These are phyloP conservation scores for Piloderma croceum DNA, from an alignment of 768 basidiomycete species.

Conservation along the genomic window DNA sequence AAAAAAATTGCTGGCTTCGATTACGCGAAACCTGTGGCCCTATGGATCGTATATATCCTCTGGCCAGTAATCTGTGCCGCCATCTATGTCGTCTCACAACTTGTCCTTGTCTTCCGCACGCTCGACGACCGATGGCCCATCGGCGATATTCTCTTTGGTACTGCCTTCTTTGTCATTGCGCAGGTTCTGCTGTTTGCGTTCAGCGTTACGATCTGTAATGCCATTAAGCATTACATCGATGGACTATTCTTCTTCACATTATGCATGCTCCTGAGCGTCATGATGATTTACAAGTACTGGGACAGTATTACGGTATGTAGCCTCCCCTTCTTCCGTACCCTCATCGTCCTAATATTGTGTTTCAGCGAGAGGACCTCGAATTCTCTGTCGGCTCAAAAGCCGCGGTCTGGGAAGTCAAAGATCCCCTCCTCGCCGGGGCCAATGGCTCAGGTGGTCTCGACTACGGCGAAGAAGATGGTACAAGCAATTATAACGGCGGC, in stretches of 20 bases:
- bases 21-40: conserved; percentile 41
- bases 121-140: conserved; percentile 65
- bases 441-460: conserved; percentile 26
- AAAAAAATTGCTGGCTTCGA: conserved; percentile 48
- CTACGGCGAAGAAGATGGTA: conserved; percentile 37
- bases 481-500: conserved; percentile 41
- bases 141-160: conserved; percentile 54
- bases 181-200: conserved; percentile 58
- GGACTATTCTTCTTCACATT: conserved; percentile 65
- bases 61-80: conserved; percentile 47
- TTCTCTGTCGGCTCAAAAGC: conserved; percentile 66
- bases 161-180: conserved; percentile 52
- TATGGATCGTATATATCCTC: conserved; percentile 52
- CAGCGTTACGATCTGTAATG: conserved; percentile 54
- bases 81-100: conserved; percentile 53
- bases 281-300: conserved; percentile 72
- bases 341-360: not conserved
- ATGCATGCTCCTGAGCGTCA: conserved; percentile 57
- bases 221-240: conserved; percentile 62
- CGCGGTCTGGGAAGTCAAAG: conserved; percentile 61
- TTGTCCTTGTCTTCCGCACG: conserved; percentile 58
- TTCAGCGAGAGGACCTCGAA: conserved; percentile 53
- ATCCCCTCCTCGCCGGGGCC: conserved; percentile 47
- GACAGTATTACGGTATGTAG: conserved; percentile 53
- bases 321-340: not conserved